Base-by-base conservation (phyloP, 192 early-diverging fungal genomes). In the Coemansia sp. region DNA sequence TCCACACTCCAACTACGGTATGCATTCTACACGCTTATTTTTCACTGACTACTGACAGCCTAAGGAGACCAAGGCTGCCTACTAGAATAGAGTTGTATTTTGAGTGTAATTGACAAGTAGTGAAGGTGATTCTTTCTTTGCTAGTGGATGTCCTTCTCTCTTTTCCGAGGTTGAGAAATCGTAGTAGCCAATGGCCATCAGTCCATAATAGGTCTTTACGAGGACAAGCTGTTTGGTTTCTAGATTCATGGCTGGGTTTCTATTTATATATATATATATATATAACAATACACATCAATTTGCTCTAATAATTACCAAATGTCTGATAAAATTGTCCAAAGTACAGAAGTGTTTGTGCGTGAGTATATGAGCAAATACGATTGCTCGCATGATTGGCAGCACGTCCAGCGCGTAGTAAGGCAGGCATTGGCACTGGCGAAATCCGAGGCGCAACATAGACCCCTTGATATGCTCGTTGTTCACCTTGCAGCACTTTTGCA, bases 321-420 rank as follows among this genome's bases (percentile, higher is more conserved):
- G 43, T 44, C 43, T 44, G 43, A 16, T 44, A 44, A 44, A 16
- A 44, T 44, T 16, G 43, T 44, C 13, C 15, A 44, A 0, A 67
- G 75, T 29, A 85, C 90, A 13, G 83, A 87, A 46, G 46, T 53
- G 11, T 85, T 90, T 72, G 90, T 90, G 38, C 80, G 76, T 43
- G 80, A 82, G 41, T 90, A 89, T 62, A 92, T 92, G 90, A 69
- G 68, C 36, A 77, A 73, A 33, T 89, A 89, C 39, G 90, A 92
- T 62, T 88, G 88, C 60, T 92, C 90, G 3, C 90, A 92, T 68
- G 90, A 92, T 68, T 89, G 83, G 85, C 65, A 87, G 7, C 90
- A 92, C 75, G 88, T 92, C 8, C 83, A 90, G 64, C 86, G 90
- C 16, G 90, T 92, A 5, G 87, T 88, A 31, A 65, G 86, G 15